A percentile compares a stretch with the other conserved stretches of the same genome.
Conservation (phyloP, 129 eudicot genomes). For the Escallonia rubra region DNA sequence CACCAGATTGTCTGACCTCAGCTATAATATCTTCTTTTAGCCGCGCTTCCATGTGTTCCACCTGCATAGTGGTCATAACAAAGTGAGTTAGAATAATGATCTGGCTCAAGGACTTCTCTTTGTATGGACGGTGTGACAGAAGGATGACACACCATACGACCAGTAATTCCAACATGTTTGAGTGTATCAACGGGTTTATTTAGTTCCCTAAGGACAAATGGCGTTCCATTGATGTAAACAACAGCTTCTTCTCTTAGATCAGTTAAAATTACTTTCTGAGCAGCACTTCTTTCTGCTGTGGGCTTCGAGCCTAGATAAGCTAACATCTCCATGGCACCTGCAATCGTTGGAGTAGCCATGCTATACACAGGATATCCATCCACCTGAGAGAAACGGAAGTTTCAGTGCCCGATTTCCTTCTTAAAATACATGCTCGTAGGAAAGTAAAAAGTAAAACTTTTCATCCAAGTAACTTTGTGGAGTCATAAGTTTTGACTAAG, state of each 20-base stretch:
- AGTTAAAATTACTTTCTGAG: conserved; percentile 61
- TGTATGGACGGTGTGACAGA: background rate
- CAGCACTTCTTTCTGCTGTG: conserved; percentile 28
- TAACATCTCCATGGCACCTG: conserved; percentile 91
- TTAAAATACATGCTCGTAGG: background rate
- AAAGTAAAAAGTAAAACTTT: background rate
- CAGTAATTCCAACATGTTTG: conserved; percentile 91
- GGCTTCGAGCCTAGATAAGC: conserved; percentile 61
- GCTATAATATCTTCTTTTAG: conserved; percentile 86
- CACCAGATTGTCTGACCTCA: conserved; percentile 73
- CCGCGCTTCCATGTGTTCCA: conserved; percentile 92
- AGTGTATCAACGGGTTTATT: conserved; percentile 95
- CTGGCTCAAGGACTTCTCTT: background rate
- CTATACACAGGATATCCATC: conserved; percentile 87
- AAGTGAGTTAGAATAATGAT: conserved; percentile 1
- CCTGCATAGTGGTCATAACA: conserved; percentile 40
- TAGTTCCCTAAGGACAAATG: conserved; percentile 91
- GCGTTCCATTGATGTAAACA: conserved; percentile 86
- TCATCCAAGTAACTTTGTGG: background rate
- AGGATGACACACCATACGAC: conserved; percentile 55
- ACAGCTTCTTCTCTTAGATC: conserved; percentile 95
- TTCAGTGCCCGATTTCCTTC: background rate
- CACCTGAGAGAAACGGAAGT: conserved; percentile 44
- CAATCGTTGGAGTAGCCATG: conserved; percentile 96
- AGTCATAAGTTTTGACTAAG: too few species aligned